A percentile compares a stretch with the other conserved stretches of the same genome.
Evolutionary conservation across 2,329 filamentous ascomycete species (phyloP).

Genomic region (Ophiostoma australiae): DNA sequence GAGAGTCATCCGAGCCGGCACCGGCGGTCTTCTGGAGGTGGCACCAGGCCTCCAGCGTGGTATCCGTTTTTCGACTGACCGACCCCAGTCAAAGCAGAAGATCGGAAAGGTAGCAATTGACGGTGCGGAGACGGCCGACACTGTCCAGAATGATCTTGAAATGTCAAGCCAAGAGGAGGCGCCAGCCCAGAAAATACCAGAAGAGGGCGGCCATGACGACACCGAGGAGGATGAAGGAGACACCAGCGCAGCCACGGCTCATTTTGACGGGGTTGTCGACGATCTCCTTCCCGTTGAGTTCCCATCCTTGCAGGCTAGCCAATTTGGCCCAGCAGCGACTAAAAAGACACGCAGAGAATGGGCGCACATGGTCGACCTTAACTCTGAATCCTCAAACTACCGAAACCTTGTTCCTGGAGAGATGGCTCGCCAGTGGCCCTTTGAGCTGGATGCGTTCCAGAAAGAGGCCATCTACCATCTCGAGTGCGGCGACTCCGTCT

Average conservation of each 20-base stretch:
- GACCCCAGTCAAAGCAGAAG: slow-evolving; percentile 45
- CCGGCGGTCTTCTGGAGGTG: slow-evolving; percentile 70
- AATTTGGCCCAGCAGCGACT: slow-evolving; percentile 62
- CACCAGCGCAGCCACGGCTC: background rate
- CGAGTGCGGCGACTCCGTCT: slow-evolving; percentile 93
- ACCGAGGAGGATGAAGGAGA: slow-evolving; percentile 16
- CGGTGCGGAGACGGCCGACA: slow-evolving; percentile 61
- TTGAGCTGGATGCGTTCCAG: slow-evolving; percentile 95
- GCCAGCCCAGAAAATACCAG: slow-evolving; percentile 21
- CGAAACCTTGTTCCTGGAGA: slow-evolving; percentile 78
- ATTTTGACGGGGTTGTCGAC: slow-evolving; percentile 58
- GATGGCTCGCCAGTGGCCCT: slow-evolving; percentile 94
- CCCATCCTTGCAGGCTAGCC: slow-evolving; percentile 76
- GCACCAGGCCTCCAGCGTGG: slow-evolving; percentile 80
- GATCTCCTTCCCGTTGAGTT: slow-evolving; percentile 87
- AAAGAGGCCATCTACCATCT: slow-evolving; percentile 98
- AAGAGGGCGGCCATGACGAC: slow-evolving; percentile 27
- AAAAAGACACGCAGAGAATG: slow-evolving; percentile 79
- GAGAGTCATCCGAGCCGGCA: slow-evolving; percentile 75
- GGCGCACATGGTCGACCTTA: slow-evolving; percentile 98
- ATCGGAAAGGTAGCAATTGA: slow-evolving; percentile 28
- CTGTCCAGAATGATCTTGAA: slow-evolving; percentile 60
- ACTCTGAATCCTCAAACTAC: slow-evolving; percentile 90
- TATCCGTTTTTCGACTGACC: slow-evolving; percentile 62
- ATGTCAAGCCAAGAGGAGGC: slow-evolving; percentile 38